Percentiles rank a stretch among this genome's conserved stretches.
Evolutionary conservation across 306 rosid genomes (phyloP).

Genomic region (Arachis hypogaea): DNA sequence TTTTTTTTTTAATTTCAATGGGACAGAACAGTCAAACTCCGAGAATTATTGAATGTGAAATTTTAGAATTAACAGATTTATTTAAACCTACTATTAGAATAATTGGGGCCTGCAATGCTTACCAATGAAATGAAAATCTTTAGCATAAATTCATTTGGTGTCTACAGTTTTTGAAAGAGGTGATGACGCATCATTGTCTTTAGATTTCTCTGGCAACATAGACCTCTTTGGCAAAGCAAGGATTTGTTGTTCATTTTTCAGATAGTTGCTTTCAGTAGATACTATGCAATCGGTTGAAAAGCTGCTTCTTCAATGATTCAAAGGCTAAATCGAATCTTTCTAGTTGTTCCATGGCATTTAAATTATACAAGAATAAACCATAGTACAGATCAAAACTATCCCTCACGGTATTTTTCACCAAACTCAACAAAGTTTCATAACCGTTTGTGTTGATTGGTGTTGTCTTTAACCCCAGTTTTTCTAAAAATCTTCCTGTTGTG

Average conservation of each 20-base stretch:
- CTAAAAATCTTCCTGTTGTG: conserved; percentile 82
- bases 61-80: conserved; percentile 3
- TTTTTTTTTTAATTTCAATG: conserved; percentile 29
- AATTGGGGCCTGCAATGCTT: conserved; percentile 16
- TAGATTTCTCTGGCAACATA: conserved; percentile 45
- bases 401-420: conserved; percentile 81
- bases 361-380: conserved; percentile 86
- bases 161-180: conserved; percentile 41
- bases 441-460: conserved; percentile 87
- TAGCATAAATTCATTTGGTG: conserved; percentile 34
- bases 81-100: neutral
- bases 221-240: conserved; percentile 39
- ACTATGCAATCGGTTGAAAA: conserved; percentile 70
- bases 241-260: conserved; percentile 48
- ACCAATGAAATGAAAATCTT: conserved; percentile 36
- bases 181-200: conserved; percentile 38
- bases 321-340: conserved; percentile 66
- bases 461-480: conserved; percentile 61
- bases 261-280: conserved; percentile 58
- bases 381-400: conserved; percentile 93
- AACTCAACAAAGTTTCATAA: conserved; percentile 74
- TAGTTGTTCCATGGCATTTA: conserved; percentile 82
- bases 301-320: conserved; percentile 75
- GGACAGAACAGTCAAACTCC: neutral
- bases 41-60: conserved; percentile 24